Percentiles rank a stretch among this genome's conserved stretches.
Evolutionary conservation across 2,329 filamentous ascomycete genomes (phyloP).

Genomic region (Fusarium avenaceum): DNA sequence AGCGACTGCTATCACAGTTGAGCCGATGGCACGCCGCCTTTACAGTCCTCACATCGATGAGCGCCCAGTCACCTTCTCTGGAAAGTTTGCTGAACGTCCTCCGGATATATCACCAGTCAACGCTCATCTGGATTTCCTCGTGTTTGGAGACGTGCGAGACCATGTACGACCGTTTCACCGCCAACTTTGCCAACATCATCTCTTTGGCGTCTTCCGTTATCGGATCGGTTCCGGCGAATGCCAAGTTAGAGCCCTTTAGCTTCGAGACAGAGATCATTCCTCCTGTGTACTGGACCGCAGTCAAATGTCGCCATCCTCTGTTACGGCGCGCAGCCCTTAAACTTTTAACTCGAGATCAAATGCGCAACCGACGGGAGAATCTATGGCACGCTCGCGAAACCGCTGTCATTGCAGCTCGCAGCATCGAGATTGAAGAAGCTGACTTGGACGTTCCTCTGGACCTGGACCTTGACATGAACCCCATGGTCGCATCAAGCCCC

Average conservation of each 20-base stretch:
- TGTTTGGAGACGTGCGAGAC: slow-evolving; percentile 51
- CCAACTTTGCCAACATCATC: slow-evolving; percentile 56
- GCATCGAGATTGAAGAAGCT: slow-evolving; percentile 56
- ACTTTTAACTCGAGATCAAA: slow-evolving; percentile 52
- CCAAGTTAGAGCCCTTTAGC: slow-evolving; percentile 51
- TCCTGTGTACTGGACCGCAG: slow-evolving; percentile 58
- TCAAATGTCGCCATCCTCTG: slow-evolving; percentile 59
- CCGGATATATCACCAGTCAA: slow-evolving; percentile 55
- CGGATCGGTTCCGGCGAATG: slow-evolving; percentile 19
- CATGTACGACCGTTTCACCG: slow-evolving; percentile 53
- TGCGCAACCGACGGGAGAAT: slow-evolving; percentile 55
- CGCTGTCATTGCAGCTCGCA: slow-evolving; percentile 51
- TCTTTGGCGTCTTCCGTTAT: slow-evolving; percentile 52
- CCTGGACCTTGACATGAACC: neutral
- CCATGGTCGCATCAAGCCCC: neutral
- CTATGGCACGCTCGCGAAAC: slow-evolving; percentile 55
- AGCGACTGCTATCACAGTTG: slow-evolving; percentile 51
- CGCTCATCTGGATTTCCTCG: slow-evolving; percentile 53
- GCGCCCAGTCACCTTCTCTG: slow-evolving; percentile 28
- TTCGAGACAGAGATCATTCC: slow-evolving; percentile 61
- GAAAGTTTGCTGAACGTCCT: slow-evolving; percentile 50
- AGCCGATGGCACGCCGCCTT: slow-evolving; percentile 52
- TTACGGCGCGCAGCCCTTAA: slow-evolving; percentile 56
- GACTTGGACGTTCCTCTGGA: neutral
- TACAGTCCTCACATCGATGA: slow-evolving; percentile 47